Evolutionary conservation across 73 alveolate genomes (phyloP).

Genomic region (Diophrys sp.): DNA sequence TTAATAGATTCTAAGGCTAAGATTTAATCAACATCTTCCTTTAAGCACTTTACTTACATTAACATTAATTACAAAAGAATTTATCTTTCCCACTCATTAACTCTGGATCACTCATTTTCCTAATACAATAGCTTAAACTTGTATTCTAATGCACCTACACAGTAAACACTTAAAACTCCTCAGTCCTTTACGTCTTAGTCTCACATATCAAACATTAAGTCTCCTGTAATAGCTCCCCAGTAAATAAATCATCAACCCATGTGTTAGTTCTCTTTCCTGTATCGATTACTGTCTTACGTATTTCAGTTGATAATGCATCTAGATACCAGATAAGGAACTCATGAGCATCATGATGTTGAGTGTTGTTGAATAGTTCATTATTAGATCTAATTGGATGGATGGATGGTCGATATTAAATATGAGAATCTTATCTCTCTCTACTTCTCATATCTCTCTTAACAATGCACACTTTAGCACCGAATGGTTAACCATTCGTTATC

Average conservation of each 20-base stretch:
- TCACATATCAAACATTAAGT: neutral
- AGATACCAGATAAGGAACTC: constrained; percentile 68
- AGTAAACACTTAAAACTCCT: constrained; percentile 63
- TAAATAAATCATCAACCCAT: neutral
- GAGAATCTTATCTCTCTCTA: too few species aligned
- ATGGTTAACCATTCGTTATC: too few species aligned
- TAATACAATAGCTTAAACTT: constrained; percentile 65
- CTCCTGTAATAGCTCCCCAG: neutral
- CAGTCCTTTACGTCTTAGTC: neutral
- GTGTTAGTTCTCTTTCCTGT: neutral
- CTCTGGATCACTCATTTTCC: constrained; percentile 65
- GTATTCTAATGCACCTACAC: constrained; percentile 71
- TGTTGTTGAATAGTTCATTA: constrained; percentile 59
- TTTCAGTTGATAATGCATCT: constrained; percentile 43
- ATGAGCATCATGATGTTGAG: constrained; percentile 77
- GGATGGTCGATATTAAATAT: too few species aligned
- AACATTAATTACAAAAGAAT: constrained; percentile 79
- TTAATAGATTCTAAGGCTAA: constrained; percentile 72
- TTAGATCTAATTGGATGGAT: constrained; percentile 34
- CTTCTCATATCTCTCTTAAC: too few species aligned
- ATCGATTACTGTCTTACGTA: constrained; percentile 25
- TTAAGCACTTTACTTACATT: constrained; percentile 68
- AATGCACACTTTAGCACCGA: too few species aligned
- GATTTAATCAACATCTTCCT: constrained; percentile 63
- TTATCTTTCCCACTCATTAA: constrained; percentile 63